Evolutionary conservation across 139 green algal genomes (phyloP).

Genomic region (Chlorella sp.): DNA sequence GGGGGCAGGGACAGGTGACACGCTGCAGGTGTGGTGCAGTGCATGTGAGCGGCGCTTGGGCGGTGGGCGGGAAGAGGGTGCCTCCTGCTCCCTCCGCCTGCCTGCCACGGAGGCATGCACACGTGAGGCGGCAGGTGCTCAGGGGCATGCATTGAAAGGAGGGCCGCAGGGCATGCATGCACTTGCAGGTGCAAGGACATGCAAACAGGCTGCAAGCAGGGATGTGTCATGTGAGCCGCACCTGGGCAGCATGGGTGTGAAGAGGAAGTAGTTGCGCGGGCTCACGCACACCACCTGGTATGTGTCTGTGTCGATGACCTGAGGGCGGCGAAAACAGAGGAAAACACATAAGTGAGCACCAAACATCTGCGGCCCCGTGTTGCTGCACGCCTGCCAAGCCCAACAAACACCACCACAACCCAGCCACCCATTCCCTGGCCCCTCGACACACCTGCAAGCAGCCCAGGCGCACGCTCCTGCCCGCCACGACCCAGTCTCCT

Average conservation of each 20-base stretch:
- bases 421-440: background rate
- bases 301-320: constrained; percentile 74
- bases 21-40: background rate
- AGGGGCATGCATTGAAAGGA: too few relatives aligned
- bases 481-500: too few relatives aligned
- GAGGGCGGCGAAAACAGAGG: background rate
- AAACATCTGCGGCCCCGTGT: too few relatives aligned
- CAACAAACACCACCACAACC: too few relatives aligned
- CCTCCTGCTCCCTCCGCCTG: background rate
- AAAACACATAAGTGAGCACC: too few relatives aligned
- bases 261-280: constrained; percentile 79
- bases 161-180: too few relatives aligned
- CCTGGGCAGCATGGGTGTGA: constrained; percentile 80
- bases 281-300: constrained; percentile 73
- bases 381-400: too few relatives aligned
- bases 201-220: too few relatives aligned
- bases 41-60: too few relatives aligned
- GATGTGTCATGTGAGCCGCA: background rate
- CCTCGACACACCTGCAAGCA: background rate
- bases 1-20: background rate
- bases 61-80: too few relatives aligned
- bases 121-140: too few relatives aligned
- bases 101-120: background rate
- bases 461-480: background rate
- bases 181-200: too few relatives aligned